These are phyloP conservation scores for Ceratobasidium sp. DNA, from an alignment of 1,284 basidiomycete species.

Conservation along the genomic window DNA sequence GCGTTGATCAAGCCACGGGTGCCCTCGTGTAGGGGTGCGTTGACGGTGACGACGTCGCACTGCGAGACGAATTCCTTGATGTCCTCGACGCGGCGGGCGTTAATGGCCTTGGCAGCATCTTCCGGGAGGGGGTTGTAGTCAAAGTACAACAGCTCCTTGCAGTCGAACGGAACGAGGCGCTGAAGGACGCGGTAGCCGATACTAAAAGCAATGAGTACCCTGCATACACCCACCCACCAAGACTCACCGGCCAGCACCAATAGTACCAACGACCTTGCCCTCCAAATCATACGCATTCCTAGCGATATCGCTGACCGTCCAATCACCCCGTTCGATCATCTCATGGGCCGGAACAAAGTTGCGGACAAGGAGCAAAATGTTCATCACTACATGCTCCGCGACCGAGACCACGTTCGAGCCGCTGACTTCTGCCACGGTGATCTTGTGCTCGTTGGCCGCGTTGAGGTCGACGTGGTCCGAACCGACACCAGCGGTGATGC, in stretches of 20 bases:
- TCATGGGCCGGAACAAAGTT: conserved; percentile 86
- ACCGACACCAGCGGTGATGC: conserved; percentile 93
- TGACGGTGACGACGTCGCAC: conserved; percentile 86
- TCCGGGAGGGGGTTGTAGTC: conserved; percentile 85
- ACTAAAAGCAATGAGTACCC: conserved; percentile 46
- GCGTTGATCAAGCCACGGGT: conserved; percentile 83
- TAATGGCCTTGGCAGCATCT: conserved; percentile 74
- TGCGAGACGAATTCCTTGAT: conserved; percentile 84
- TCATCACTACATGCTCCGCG: conserved; percentile 88
- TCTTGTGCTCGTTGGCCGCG: conserved; percentile 80
- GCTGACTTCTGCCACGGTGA: conserved; percentile 84
- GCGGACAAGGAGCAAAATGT: conserved; percentile 83
- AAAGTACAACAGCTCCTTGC: conserved; percentile 92
- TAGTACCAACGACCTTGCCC: conserved; percentile 88
- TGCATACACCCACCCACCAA: background rate
- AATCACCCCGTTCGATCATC: conserved; percentile 85
- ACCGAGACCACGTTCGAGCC: conserved; percentile 91
- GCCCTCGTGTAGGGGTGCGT: conserved; percentile 90
- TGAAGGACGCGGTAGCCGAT: conserved; percentile 93
- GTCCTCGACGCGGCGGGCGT: conserved; percentile 78
- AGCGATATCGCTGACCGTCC: conserved; percentile 83
- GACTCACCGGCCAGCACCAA: conserved; percentile 68
- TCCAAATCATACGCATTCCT: conserved; percentile 88
- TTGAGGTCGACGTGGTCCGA: conserved; percentile 94
- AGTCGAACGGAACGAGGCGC: conserved; percentile 85